Conservation (phyloP, 768 basidiomycete species). For the Lyophyllum shimeji region DNA sequence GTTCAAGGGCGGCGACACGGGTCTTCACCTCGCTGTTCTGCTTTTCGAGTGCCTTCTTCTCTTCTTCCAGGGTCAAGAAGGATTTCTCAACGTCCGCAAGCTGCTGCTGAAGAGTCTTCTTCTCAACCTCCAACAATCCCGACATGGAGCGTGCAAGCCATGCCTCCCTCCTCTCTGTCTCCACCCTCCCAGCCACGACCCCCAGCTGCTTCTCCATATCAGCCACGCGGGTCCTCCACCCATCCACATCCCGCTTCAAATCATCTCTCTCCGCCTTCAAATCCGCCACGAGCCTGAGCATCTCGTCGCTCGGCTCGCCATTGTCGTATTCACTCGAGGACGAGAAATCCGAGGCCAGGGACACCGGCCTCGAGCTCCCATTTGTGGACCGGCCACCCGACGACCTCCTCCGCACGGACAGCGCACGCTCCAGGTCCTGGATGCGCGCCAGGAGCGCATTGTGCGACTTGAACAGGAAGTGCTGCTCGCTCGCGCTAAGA, state of each 20-base stretch:
- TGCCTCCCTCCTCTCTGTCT: slow-evolving; percentile 77
- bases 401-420: slow-evolving; percentile 44
- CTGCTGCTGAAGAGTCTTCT: slow-evolving; percentile 51
- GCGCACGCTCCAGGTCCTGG: slow-evolving; percentile 73
- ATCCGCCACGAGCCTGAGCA: slow-evolving; percentile 72
- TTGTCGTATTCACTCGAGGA: slow-evolving; percentile 30
- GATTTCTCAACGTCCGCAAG: slow-evolving; percentile 36
- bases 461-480: slow-evolving; percentile 86
- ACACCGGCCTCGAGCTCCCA: slow-evolving; percentile 49
- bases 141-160: slow-evolving; percentile 81
- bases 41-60: slow-evolving; percentile 29
- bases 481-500: slow-evolving; percentile 73
- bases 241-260: slow-evolving; percentile 83
- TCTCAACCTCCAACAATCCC: slow-evolving; percentile 67
- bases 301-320: slow-evolving; percentile 68
- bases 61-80: slow-evolving; percentile 25
- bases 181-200: slow-evolving; percentile 66
- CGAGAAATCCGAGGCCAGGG: slow-evolving; percentile 46
- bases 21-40: slow-evolving; percentile 38
- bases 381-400: slow-evolving; percentile 30
- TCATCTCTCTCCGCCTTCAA: slow-evolving; percentile 89
- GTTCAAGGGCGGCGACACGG: slow-evolving; percentile 44
- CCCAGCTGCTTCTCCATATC: slow-evolving; percentile 73
- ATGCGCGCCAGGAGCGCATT: slow-evolving; percentile 80
- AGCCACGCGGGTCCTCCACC: slow-evolving; percentile 76